Evolutionary conservation across 1,284 basidiomycete species (phyloP).

Genomic region (Tremellales sp.): DNA sequence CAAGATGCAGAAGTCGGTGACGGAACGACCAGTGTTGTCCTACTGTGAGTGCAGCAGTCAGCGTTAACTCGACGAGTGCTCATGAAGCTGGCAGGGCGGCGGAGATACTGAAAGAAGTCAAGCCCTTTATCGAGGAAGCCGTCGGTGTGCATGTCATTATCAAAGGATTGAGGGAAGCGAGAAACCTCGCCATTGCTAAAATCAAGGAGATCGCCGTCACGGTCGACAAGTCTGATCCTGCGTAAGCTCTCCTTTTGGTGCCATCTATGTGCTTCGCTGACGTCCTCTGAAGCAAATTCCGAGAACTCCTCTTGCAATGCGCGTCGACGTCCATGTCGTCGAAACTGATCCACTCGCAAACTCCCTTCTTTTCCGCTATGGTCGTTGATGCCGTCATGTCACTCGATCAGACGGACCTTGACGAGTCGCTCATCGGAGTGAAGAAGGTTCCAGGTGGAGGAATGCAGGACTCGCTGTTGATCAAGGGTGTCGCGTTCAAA

Average conservation of each 20-base stretch:
- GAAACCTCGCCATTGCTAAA: slow-evolving; percentile 65
- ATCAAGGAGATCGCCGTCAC: slow-evolving; percentile 87
- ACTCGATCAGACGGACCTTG: slow-evolving; percentile 88
- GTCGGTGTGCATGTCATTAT: slow-evolving; percentile 97
- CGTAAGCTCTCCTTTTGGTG: slow-evolving; percentile 55
- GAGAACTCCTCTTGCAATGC: slow-evolving; percentile 89
- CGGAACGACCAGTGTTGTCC: slow-evolving; percentile 92
- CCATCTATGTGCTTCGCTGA: not conserved
- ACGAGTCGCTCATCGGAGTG: slow-evolving; percentile 94
- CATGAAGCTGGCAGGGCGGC: slow-evolving; percentile 58
- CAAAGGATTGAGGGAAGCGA: slow-evolving; percentile 89
- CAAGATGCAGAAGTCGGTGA: slow-evolving; percentile 99
- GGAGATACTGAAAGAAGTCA: slow-evolving; percentile 90
- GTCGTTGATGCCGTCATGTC: slow-evolving; percentile 94
- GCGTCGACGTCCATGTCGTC: slow-evolving; percentile 99
- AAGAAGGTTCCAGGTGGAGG: slow-evolving; percentile 99
- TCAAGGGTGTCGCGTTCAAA: slow-evolving; percentile 94
- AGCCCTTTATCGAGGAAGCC: slow-evolving; percentile 91
- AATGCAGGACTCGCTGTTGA: slow-evolving; percentile 89
- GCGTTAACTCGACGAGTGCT: not conserved
- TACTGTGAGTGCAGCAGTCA: slow-evolving; percentile 54
- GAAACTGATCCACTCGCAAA: slow-evolving; percentile 97
- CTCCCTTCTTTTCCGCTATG: slow-evolving; percentile 98
- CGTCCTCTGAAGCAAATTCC: slow-evolving; percentile 67
- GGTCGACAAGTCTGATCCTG: slow-evolving; percentile 85